These are phyloP conservation scores for Botrytis fabae DNA, from an alignment of 2,329 filamentous ascomycete genomes.

Conservation along the genomic window DNA sequence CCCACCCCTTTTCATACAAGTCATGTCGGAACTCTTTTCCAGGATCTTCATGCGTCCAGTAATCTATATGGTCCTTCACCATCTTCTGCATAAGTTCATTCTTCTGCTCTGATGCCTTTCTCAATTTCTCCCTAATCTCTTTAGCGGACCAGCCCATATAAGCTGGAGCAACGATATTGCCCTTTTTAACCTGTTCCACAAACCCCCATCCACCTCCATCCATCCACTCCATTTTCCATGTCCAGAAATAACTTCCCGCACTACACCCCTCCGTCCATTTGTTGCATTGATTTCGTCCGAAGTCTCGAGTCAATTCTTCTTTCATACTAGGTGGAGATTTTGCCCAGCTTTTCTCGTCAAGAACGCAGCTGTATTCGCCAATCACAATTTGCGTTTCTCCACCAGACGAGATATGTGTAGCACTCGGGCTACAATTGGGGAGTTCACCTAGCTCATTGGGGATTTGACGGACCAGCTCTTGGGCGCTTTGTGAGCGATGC, in stretches of 20 bases:
- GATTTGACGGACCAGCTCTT: constrained; percentile 52
- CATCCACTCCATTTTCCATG: constrained; percentile 60
- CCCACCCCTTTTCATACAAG: constrained; percentile 56
- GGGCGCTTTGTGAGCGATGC: constrained; percentile 52
- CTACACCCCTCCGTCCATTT: constrained; percentile 49
- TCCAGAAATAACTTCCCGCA: constrained; percentile 60
- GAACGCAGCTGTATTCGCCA: constrained; percentile 59
- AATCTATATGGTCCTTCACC: constrained; percentile 48
- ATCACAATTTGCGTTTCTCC: constrained; percentile 51
- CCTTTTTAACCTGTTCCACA: constrained; percentile 50
- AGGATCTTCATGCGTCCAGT: constrained; percentile 50
- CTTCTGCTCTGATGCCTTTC: constrained; percentile 45
- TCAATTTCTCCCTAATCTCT: constrained; percentile 43
- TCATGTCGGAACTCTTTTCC: constrained; percentile 52
- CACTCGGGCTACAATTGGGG: constrained; percentile 41
- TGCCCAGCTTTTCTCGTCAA: constrained; percentile 54
- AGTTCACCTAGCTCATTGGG: constrained; percentile 47
- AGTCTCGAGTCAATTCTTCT: constrained; percentile 46
- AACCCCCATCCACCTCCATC: constrained; percentile 63
- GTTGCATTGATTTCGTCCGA: constrained; percentile 50
- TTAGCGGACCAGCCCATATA: constrained; percentile 42
- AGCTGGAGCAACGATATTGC: constrained; percentile 45
- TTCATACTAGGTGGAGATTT: constrained; percentile 46
- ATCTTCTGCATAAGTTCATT: constrained; percentile 43
- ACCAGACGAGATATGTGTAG: constrained; percentile 43